Evolutionary conservation across 352 stramenopile species (phyloP), one percentile per base, ranked within the genome.

Genomic region (Halophytophthora batemanensis): DNA sequence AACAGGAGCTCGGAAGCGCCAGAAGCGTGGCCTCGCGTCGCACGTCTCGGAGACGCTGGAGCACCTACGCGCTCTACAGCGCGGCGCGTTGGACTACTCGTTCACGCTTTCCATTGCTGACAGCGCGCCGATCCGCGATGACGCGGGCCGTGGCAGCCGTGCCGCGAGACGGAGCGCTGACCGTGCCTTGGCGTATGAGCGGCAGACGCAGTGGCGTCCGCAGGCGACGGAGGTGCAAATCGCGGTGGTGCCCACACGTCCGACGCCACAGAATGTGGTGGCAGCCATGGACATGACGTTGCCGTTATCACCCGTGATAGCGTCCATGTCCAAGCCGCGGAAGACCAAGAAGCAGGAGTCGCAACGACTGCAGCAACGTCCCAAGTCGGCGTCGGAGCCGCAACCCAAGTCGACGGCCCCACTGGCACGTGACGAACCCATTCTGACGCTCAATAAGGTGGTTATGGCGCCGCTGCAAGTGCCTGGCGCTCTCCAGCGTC

Each of bases 51-150:
- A 61, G 22, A 46, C 48, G 0, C 52, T 77, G 6, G 44, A 52
- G 15, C 29, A 47, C 4, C 41, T 71, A 6, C 18, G 66, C 15
- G 48, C 66, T 6, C 60, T 86, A 17, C 69, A 69, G 18, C 74
- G 73, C 34, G 77, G 66, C 33, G 69, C 58, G 18, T 42, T 82
- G 17, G 74, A 80, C 56, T 86, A 81, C 48, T 77, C 64, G 35
- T 64, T 82, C 39, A 86, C 74, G 21, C 58, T 86, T 12, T 86
- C 74, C 8, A 80, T 82, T 23, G 71, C 66, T 7, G 71, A 77
- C 33, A 79, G 68, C 46, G 29, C 64, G 18, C 48, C 59, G 15
- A 49, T 66, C 15, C 11, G 11, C n/a, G 33, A 38, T 13, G n/a
- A 38, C 2, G 33, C 33, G 33, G 15, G 45, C 22, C 25, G 48